These are phyloP conservation scores for Salix dunnii DNA, from an alignment of 345 rosid genomes.

Conservation along the genomic window DNA sequence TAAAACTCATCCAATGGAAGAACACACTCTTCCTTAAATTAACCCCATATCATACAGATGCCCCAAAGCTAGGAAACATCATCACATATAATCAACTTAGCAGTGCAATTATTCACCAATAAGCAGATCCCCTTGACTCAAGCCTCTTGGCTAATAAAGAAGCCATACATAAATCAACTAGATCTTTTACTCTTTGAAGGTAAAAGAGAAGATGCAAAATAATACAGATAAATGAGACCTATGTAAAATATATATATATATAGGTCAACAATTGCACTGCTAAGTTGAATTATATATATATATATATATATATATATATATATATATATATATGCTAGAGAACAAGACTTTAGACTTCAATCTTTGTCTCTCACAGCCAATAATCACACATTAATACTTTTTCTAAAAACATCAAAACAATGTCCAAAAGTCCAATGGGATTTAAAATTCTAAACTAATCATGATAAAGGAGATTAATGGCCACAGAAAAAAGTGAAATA, in stretches of 20 bases:
- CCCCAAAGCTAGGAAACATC: neutral
- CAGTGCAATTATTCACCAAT: too few species aligned
- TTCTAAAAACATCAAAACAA: too few species aligned
- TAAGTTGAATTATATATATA: too few species aligned
- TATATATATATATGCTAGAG: too few species aligned
- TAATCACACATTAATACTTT: neutral
- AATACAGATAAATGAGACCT: neutral
- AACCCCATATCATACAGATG: neutral
- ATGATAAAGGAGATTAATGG: neutral
- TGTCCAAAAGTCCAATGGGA: neutral
- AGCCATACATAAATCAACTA: neutral
- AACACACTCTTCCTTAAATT: neutral
- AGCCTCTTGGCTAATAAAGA: neutral
- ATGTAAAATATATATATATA: too few species aligned
- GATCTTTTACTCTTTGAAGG: neutral
- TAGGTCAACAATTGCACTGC: too few species aligned
- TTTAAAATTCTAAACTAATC: neutral
- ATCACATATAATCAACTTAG: neutral
- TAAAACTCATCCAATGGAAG: neutral
- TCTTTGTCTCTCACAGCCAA: neutral
- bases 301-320: too few species aligned
- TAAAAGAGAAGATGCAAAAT: neutral
- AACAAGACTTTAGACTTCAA: too few species aligned
- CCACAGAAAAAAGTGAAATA: neutral
- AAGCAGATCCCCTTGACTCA: neutral